Base-by-base conservation (phyloP, 2,329 filamentous ascomycete species). In the Fusarium sp. region DNA sequence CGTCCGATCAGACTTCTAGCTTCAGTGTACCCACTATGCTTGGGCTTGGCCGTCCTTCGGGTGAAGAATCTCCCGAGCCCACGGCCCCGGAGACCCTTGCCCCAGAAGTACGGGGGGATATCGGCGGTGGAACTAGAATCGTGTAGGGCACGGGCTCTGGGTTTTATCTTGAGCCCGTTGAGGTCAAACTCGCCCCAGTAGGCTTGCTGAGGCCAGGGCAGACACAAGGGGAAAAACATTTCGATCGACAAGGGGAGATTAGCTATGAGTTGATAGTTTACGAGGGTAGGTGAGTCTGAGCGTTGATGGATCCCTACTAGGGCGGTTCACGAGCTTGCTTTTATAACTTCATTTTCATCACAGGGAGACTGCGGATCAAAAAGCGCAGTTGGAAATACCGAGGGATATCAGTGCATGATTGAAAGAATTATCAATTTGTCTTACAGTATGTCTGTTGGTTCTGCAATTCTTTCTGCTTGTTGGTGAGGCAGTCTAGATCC, bases 121-220 rank as follows among this genome's bases (percentile, higher is more conserved):
- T 58, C 63, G 12, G 59, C 42, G 39, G 56, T 51, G 30, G 47
- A 48, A n/a, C 33, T 22, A 33, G 53, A 33, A 33, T 61, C 48
- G 24, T 55, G 47, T 42, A 65, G 67, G 33, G 70, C 56, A 31
- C 69, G 55, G 22, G 56, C 53, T 26, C 36, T 56, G 12, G 61
- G 41, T 53, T 76, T 72, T 35, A 75, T 65, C 48, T 76, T 76
- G 64, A 75, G 58, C 63, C 64, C 73, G 10, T 58, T 69, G 56
- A 75, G 74, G 57, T 73, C 68, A 71, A 76, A 75, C 59, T 75
- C 73, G 42, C 55, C 50, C 74, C 74, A 75, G 58, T 75, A 75
- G 61, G 50, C 61, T 47, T 71, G 61, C 42, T 61, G 68, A 66
- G 69, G 71, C 74, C 63, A 68, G 71, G 71, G 53, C 60, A 73